Conservation (phyloP, 371 early-diverging fungal genomes). For the Rhizomucor miehei region DNA sequence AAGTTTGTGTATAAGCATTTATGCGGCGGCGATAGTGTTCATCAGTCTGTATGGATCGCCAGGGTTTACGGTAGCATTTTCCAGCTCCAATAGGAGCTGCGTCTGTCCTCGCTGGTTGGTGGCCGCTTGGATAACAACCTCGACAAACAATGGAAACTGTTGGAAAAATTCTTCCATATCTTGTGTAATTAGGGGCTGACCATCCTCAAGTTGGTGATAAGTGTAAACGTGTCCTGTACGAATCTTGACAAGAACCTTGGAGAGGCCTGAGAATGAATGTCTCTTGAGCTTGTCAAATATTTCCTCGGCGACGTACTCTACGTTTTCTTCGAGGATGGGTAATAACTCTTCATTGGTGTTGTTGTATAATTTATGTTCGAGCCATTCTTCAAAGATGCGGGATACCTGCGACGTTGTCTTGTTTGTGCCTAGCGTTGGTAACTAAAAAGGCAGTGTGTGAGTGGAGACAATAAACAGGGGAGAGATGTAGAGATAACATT, state of each 20-base stretch:
- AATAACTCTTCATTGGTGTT: conserved; percentile 10
- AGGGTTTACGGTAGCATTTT: conserved; percentile 24
- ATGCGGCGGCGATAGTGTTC: conserved; percentile 5
- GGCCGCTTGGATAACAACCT: conserved; percentile 16
- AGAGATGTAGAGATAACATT: background rate
- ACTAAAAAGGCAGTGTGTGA: conserved; percentile 5
- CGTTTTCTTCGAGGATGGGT: conserved; percentile 31
- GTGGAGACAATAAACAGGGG: background rate
- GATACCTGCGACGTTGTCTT: conserved; percentile 24
- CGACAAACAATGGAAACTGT: conserved; percentile 35
- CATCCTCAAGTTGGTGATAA: conserved; percentile 27
- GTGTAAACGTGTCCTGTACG: conserved; percentile 32
- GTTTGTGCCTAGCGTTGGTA: conserved; percentile 27
- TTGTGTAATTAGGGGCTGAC: conserved; percentile 25
- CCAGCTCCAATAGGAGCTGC: conserved; percentile 14
- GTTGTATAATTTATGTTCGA: conserved; percentile 20
- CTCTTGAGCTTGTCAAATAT: conserved; percentile 22
- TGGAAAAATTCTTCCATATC: conserved; percentile 39
- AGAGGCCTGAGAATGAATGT: conserved; percentile 10
- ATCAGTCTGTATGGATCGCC: conserved; percentile 18
- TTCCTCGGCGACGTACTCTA: conserved; percentile 28
- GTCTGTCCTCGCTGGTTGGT: background rate
- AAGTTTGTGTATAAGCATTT: background rate
- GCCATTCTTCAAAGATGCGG: conserved; percentile 34
- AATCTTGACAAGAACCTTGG: conserved; percentile 24